Percentiles rank a stretch among this genome's conserved stretches.
Evolutionary conservation across 2,329 filamentous ascomycete species (phyloP).

Genomic region (Diplodia corticola): DNA sequence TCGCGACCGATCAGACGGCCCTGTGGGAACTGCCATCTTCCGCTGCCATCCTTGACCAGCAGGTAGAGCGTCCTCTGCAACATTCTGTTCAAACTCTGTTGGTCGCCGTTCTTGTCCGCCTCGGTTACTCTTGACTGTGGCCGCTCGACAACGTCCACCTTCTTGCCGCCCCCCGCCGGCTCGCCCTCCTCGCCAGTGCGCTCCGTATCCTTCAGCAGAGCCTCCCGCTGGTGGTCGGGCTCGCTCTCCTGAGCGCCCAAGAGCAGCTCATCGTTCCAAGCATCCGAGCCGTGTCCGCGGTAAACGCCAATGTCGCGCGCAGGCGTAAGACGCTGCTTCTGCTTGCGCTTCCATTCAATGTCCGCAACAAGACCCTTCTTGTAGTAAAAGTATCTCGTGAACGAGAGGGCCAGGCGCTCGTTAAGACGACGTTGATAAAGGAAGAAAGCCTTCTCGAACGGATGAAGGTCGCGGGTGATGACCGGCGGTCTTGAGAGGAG

Average conservation of each 20-base stretch:
- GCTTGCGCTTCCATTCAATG: constrained; percentile 87
- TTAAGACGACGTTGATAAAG: constrained; percentile 98
- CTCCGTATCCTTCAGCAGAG: constrained; percentile 73
- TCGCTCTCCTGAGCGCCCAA: constrained; percentile 69
- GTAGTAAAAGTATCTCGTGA: constrained; percentile 91
- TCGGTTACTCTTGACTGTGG: constrained; percentile 72
- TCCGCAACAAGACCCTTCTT: constrained; percentile 83
- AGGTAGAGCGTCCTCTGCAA: constrained; percentile 85
- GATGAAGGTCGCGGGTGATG: constrained; percentile 77
- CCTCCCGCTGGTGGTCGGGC: constrained; percentile 65
- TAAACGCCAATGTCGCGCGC: constrained; percentile 85
- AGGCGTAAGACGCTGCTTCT: constrained; percentile 71
- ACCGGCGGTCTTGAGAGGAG: constrained; percentile 86
- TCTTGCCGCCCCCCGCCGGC: constrained; percentile 44
- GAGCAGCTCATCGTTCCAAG: constrained; percentile 90
- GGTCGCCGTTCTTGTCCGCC: constrained; percentile 74
- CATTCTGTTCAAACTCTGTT: constrained; percentile 73
- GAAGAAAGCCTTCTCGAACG: constrained; percentile 91
- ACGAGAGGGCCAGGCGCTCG: constrained; percentile 84
- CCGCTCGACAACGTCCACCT: constrained; percentile 67
- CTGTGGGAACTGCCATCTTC: constrained; percentile 79
- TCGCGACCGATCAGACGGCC: constrained; percentile 69
- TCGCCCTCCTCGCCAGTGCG: constrained; percentile 63
- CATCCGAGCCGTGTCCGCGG: constrained; percentile 68
- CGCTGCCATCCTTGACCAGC: constrained; percentile 71